Evolutionary conservation across 2,329 filamentous ascomycete genomes (phyloP), one percentile per base, ranked within the genome.

Genomic region (Claviceps sp.): DNA sequence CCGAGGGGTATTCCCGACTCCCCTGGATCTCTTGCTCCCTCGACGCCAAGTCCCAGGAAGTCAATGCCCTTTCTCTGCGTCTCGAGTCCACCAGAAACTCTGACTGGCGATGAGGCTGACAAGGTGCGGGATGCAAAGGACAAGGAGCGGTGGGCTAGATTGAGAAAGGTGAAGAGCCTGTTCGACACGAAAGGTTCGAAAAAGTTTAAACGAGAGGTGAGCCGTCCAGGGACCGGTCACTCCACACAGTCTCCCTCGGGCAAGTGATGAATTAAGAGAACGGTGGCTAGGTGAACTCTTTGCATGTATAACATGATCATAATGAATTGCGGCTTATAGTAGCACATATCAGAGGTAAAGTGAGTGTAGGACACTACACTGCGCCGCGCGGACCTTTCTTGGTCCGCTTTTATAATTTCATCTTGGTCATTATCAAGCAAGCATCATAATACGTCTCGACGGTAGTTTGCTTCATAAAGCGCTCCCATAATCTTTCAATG

Each of bases 61-160:
- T 45, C 19, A 11, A 38, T 47, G 43, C 26, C 54, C 38, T 26
- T 53, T 3, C 56, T 58, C 0, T 51, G 54, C 16, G 48, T 46
- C 6, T 51, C 41, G 6, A 45, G 50, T 14, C 56, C 56, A 4
- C 42, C 37, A 34, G 57, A 57, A 4, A 47, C 59, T 10, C 52
- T 42, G 5, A 60, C 63, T 19, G 60, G 73, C 13, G 62, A 64
- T 24, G 60, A 73, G 10, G 70, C 77, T 19, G 71, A 75, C 46
- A 70, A 68, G 41, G 65, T 65, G 0, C 69, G 73, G 26, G 72
- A 74, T 47, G 73, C 69, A 45, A 84, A 84, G 62, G 84, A 88
- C 55, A 85, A 85, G 64, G 82, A 85, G 65, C 74, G 84, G 56
- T 87, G 84, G 84, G 78, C 82, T n/a, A 76, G 82, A 58, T 67